Evolutionary conservation across 139 green algal species (phyloP).

Genomic region (Gonium pectorale): DNA sequence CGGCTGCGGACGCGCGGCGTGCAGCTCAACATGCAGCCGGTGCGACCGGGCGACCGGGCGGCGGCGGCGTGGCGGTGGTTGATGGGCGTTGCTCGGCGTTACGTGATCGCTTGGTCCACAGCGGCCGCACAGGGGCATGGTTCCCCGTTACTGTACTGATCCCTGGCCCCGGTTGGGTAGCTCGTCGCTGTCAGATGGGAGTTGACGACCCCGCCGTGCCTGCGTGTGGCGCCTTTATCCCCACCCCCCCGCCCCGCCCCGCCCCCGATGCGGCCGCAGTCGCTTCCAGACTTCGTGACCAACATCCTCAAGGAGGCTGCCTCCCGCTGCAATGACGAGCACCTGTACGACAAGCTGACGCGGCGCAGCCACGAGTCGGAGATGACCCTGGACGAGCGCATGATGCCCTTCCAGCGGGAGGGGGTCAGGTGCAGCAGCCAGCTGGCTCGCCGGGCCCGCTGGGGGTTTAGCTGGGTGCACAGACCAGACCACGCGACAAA

Average conservation of each 20-base stretch:
- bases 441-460: too few relatives aligned
- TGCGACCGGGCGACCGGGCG: neutral
- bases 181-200: too few relatives aligned
- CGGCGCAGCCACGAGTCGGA: neutral
- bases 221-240: too few relatives aligned
- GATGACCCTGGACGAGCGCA: constrained; percentile 53
- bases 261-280: neutral
- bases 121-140: neutral
- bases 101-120: neutral
- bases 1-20: neutral
- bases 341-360: constrained; percentile 1
- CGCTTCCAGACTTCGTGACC: constrained; percentile 24
- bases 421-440: too few relatives aligned
- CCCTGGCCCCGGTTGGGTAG: neutral
- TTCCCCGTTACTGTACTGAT: neutral
- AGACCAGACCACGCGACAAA: too few relatives aligned
- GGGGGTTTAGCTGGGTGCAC: too few relatives aligned
- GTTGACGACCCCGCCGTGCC: too few relatives aligned
- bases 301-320: constrained; percentile 3
- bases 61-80: neutral
- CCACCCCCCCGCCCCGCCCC: too few relatives aligned
- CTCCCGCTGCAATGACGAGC: neutral
- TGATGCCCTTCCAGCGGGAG: constrained; percentile 74
- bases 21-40: neutral
- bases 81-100: neutral